These are phyloP conservation scores for Tylopilus plumbeoviolaceoides DNA, from an alignment of 768 basidiomycete species.

Conservation along the genomic window DNA sequence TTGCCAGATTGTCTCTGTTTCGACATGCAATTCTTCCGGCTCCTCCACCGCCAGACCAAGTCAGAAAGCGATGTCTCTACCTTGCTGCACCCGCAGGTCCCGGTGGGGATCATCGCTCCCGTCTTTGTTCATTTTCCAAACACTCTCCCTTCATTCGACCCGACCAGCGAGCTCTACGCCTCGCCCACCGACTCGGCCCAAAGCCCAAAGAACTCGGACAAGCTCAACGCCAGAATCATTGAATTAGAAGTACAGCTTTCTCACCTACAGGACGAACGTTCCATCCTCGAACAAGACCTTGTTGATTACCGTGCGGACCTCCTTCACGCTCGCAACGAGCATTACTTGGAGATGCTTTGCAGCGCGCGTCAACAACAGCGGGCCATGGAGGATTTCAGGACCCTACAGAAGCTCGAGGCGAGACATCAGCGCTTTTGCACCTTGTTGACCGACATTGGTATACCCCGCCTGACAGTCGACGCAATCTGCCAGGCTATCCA, in stretches of 20 bases:
- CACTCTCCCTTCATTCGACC: conserved; percentile 25
- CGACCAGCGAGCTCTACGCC: conserved; percentile 19
- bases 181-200: not conserved
- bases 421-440: conserved; percentile 21
- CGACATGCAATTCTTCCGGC: conserved; percentile 44
- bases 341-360: conserved; percentile 27
- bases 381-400: conserved; percentile 19
- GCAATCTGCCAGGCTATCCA: conserved; percentile 20
- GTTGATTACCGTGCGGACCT: conserved; percentile 26
- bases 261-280: conserved; percentile 13
- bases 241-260: conserved; percentile 14
- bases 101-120: conserved; percentile 8
- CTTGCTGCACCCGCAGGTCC: conserved; percentile 8
- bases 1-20: not conserved
- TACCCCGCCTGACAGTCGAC: conserved; percentile 22
- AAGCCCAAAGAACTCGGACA: not conserved
- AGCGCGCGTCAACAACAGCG: conserved; percentile 26
- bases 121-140: conserved; percentile 21
- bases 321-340: conserved; percentile 26
- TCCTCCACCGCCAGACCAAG: conserved; percentile 46
- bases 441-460: conserved; percentile 27
- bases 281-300: conserved; percentile 25
- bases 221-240: conserved; percentile 6
- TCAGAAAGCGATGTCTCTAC: conserved; percentile 40
- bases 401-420: conserved; percentile 26